phyloP scores from a whole-genome alignment of 2,329 filamentous ascomycete genomes.

The Pseudophaeomoniella oleicola region DNA sequence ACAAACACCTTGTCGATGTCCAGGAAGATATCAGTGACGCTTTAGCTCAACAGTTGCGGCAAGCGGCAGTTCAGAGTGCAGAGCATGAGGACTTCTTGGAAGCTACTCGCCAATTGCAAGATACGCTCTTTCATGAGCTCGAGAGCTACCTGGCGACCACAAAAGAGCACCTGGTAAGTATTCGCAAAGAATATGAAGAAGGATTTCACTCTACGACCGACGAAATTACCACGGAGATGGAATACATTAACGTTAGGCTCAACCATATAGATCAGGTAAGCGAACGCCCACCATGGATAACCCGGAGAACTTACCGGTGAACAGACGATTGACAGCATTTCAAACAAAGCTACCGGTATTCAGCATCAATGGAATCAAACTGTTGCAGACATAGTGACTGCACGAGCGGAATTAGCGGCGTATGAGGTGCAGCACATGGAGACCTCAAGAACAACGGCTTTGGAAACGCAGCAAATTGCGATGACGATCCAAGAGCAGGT shows the following conservation, averaged over 20 bases:
- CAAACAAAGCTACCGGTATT: too few species aligned
- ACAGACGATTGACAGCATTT: too few species aligned
- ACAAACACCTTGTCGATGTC: not conserved
- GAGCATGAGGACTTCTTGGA: not conserved
- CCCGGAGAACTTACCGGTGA: too few species aligned
- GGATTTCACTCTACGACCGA: too few species aligned
- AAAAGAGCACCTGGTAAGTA: not conserved
- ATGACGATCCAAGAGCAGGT: too few species aligned
- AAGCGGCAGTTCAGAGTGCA: not conserved
- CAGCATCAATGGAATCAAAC: too few species aligned
- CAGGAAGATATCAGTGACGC: slow-evolving; percentile 1
- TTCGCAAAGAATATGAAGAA: not conserved
- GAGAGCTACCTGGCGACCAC: not conserved
- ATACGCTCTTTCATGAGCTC: not conserved
- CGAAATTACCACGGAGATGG: too few species aligned
- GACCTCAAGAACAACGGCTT: too few species aligned
- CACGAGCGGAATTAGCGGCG: not conserved
- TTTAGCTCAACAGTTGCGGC: not conserved
- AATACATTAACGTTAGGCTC: too few species aligned
- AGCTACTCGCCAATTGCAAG: slow-evolving; percentile 5
- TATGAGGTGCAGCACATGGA: not conserved
- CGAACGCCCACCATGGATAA: too few species aligned
- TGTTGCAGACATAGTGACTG: not conserved
- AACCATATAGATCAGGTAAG: too few species aligned
- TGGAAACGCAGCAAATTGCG: too few species aligned